A percentile compares a stretch with the other conserved stretches of the same genome.
Evolutionary conservation across 495 filamentous ascomycete species (phyloP).

Genomic region (Cercophora newfieldiana): DNA sequence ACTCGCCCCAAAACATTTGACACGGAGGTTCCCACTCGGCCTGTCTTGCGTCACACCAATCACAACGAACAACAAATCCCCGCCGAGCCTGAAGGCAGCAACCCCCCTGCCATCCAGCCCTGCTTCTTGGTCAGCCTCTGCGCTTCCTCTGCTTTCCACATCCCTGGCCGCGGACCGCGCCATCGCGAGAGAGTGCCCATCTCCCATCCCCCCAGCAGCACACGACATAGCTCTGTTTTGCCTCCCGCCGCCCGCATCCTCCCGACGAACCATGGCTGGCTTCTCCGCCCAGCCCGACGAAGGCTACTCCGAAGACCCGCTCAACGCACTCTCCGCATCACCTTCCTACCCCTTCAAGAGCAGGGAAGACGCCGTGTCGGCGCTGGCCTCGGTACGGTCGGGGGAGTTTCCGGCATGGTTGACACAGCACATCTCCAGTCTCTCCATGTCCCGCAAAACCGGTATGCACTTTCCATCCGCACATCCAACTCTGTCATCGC

Average conservation of each 20-base stretch:
- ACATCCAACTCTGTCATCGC: not conserved
- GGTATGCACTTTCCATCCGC: constrained; percentile 39
- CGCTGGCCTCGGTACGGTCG: constrained; percentile 28
- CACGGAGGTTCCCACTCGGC: not conserved
- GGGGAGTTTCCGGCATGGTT: constrained; percentile 45
- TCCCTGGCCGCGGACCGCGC: not conserved
- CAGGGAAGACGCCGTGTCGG: constrained; percentile 25
- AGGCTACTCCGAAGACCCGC: constrained; percentile 59
- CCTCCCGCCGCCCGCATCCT: not conserved
- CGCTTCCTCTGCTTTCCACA: not conserved
- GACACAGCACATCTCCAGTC: constrained; percentile 44
- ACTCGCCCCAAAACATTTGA: not conserved
- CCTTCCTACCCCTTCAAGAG: constrained; percentile 25
- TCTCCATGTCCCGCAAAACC: constrained; percentile 48
- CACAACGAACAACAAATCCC: constrained; percentile 4
- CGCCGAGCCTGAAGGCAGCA: not conserved
- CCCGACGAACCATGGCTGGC: constrained; percentile 20
- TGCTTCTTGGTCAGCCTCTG: not conserved
- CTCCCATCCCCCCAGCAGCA: not conserved
- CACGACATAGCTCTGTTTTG: not conserved
- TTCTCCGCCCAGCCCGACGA: constrained; percentile 51
- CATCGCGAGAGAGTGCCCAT: not conserved
- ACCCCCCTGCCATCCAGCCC: not conserved
- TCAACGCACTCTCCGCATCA: constrained; percentile 42
- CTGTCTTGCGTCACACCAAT: constrained; percentile 15